Conservation (phyloP, 352 stramenopile species). For the Phytophthora pini region DNA sequence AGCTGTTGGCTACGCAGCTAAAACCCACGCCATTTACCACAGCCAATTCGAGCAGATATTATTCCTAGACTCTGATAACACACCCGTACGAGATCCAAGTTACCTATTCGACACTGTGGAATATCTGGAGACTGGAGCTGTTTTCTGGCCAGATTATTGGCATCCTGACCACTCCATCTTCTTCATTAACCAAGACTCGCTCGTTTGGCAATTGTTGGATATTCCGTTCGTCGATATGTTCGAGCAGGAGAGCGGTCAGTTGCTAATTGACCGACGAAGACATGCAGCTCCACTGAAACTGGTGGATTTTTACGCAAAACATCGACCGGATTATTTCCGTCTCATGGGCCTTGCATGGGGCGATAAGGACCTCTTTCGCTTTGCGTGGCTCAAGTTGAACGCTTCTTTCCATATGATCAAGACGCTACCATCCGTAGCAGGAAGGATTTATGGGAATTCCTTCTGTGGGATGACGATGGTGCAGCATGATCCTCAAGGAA, state of each 20-base stretch:
- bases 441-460: slow-evolving; percentile 17
- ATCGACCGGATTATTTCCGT: neutral
- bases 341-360: slow-evolving; percentile 11
- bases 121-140: neutral
- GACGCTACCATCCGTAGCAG: slow-evolving; percentile 32
- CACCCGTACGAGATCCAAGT: neutral
- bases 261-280: slow-evolving; percentile 28
- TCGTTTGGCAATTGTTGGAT: slow-evolving; percentile 65
- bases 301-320: neutral
- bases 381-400: slow-evolving; percentile 69
- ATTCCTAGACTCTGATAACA: neutral
- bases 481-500: slow-evolving; percentile 34
- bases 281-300: slow-evolving; percentile 1
- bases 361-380: slow-evolving; percentile 76
- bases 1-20: slow-evolving; percentile 18
- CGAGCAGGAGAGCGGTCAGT: slow-evolving; percentile 52
- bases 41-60: neutral
- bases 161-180: slow-evolving; percentile 67
- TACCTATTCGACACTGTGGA: neutral
- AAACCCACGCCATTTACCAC: neutral
- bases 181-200: slow-evolving; percentile 52
- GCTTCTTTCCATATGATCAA: slow-evolving; percentile 32
- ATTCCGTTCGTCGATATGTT: slow-evolving; percentile 67
- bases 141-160: slow-evolving; percentile 33
- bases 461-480: slow-evolving; percentile 56